Evolutionary conservation across 23 red algal genomes (phyloP).

Genomic region (Chondrus crispus): DNA sequence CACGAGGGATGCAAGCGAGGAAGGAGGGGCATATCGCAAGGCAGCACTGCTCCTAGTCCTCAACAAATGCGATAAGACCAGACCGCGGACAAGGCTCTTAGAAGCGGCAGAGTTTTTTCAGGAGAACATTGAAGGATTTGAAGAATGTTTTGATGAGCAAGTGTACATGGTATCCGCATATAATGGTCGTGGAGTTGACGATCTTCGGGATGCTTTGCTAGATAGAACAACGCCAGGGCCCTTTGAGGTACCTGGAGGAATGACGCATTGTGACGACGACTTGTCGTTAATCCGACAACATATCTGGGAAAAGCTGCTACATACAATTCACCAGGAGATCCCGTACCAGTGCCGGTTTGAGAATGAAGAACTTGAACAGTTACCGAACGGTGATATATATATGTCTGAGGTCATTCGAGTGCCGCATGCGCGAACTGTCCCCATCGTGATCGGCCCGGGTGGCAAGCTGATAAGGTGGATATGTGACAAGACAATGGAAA

Average conservation of each 20-base stretch:
- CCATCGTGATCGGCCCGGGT: slow-evolving; percentile 63
- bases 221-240: slow-evolving; percentile 29
- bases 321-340: slow-evolving; percentile 72
- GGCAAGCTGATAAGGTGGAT: slow-evolving; percentile 64
- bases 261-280: slow-evolving; percentile 36
- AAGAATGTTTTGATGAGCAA: slow-evolving; percentile 2
- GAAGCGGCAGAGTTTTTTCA: slow-evolving; percentile 58
- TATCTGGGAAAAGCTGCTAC: slow-evolving; percentile 75
- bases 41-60: slow-evolving; percentile 27
- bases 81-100: slow-evolving; percentile 8
- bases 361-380: slow-evolving; percentile 44
- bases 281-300: slow-evolving; percentile 57
- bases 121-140: slow-evolving; percentile 9
- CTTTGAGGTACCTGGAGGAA: slow-evolving; percentile 52
- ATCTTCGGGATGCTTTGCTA: slow-evolving; percentile 59
- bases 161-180: slow-evolving; percentile 69
- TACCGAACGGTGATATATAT: slow-evolving; percentile 58
- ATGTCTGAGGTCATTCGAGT: slow-evolving; percentile 63
- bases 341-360: slow-evolving; percentile 63
- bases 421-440: slow-evolving; percentile 17
- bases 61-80: slow-evolving; percentile 63
- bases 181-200: slow-evolving; percentile 52
- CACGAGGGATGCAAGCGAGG: background rate
- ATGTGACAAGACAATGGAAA: slow-evolving; percentile 36
- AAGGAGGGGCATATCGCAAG: background rate